Percentiles rank a stretch among this genome's conserved stretches.
phyloP scores from a whole-genome alignment of 2,329 filamentous ascomycete species.

The Ophiocordyceps camponoti-saundersi region DNA sequence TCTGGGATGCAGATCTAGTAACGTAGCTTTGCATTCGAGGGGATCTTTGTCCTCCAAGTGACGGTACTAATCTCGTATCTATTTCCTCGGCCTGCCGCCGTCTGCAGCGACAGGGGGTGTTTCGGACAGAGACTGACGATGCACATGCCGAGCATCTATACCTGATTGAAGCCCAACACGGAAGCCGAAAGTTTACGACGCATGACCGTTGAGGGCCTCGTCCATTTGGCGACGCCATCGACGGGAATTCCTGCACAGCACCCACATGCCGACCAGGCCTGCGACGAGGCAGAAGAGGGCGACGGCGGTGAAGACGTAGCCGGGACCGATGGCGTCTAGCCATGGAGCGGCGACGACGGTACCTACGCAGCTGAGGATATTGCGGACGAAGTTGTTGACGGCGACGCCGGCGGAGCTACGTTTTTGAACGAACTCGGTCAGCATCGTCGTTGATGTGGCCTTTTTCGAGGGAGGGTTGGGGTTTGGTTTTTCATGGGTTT shows the following conservation, averaged over 20 bases:
- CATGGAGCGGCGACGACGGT: constrained; percentile 53
- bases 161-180: too few relatives aligned
- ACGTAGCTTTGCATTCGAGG: too few relatives aligned
- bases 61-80: too few relatives aligned
- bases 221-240: constrained; percentile 52
- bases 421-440: constrained; percentile 68
- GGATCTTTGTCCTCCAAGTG: too few relatives aligned
- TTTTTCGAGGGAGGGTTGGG: too few relatives aligned
- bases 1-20: too few relatives aligned
- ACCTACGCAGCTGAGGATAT: constrained; percentile 60
- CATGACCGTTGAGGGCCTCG: constrained; percentile 19
- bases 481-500: too few relatives aligned
- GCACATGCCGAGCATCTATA: too few relatives aligned
- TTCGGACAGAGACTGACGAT: too few relatives aligned
- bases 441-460: constrained; percentile 57
- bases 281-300: constrained; percentile 36
- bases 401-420: constrained; percentile 57
- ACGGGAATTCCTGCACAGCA: constrained; percentile 41
- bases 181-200: too few relatives aligned
- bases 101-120: too few relatives aligned
- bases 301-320: constrained; percentile 54
- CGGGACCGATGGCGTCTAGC: constrained; percentile 53
- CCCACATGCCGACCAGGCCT: constrained; percentile 39
- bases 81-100: too few relatives aligned
- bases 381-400: constrained; percentile 66